Evolutionary conservation across 202 grass and related monocot genomes (phyloP).

Genomic region (Schoenoplectus tabernaemontani): DNA sequence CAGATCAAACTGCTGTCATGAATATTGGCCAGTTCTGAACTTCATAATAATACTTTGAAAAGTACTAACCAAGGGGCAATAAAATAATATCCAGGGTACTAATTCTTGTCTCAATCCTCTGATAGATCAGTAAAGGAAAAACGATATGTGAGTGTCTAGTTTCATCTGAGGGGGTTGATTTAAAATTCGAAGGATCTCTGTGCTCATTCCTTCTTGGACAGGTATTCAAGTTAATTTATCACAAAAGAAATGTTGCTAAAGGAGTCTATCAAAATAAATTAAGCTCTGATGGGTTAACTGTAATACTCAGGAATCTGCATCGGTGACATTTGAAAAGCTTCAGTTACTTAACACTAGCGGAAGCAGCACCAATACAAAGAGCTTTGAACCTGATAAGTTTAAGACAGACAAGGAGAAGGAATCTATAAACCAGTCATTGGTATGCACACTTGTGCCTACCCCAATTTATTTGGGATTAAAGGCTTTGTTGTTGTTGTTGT

Average conservation of each 20-base stretch:
- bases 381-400: constrained; percentile 40
- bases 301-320: constrained; percentile 52
- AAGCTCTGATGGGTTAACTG: background rate
- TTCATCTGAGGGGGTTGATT: constrained; percentile 60
- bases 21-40: constrained; percentile 6
- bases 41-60: background rate
- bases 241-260: constrained; percentile 24
- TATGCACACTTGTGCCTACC: too few relatives aligned
- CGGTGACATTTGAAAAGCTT: constrained; percentile 73
- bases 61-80: background rate
- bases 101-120: constrained; percentile 6
- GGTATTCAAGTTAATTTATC: constrained; percentile 34
- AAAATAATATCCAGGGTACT: background rate
- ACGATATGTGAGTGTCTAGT: constrained; percentile 73
- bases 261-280: constrained; percentile 24
- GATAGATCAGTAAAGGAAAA: constrained; percentile 91
- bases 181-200: constrained; percentile 90
- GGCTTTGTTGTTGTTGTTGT: too few relatives aligned
- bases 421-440: constrained; percentile 57
- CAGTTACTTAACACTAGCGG: constrained; percentile 56
- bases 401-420: constrained; percentile 53
- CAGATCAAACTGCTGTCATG: constrained; percentile 8
- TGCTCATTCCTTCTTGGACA: constrained; percentile 87
- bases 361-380: constrained; percentile 47
- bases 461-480: too few relatives aligned